phyloP scores from a whole-genome alignment of 352 stramenopile species.

The Phytophthora rubi region DNA sequence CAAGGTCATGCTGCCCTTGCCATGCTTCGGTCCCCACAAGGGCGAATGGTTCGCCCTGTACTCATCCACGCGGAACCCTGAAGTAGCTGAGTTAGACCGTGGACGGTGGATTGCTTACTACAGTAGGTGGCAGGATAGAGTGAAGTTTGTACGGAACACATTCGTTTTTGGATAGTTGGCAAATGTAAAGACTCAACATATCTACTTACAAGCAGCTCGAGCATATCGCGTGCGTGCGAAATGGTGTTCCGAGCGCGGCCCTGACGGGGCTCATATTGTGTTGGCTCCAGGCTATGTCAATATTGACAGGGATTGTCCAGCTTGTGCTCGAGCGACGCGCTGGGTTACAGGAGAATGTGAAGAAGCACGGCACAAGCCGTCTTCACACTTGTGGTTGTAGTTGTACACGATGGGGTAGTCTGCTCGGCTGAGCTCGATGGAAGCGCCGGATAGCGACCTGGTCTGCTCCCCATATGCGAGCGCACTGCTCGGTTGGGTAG shows the following conservation, averaged over 20 bases:
- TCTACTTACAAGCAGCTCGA: conserved; percentile 33
- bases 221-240: conserved; percentile 17
- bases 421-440: conserved; percentile 16
- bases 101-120: background rate
- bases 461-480: conserved; percentile 3
- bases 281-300: conserved; percentile 19
- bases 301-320: conserved; percentile 29
- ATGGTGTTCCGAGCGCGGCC: conserved; percentile 6
- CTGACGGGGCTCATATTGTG: conserved; percentile 18
- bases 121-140: background rate
- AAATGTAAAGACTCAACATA: conserved; percentile 28
- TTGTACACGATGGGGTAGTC: conserved; percentile 39
- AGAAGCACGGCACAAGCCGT: conserved; percentile 9
- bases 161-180: conserved; percentile 11
- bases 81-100: background rate
- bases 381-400: conserved; percentile 28
- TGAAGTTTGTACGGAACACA: conserved; percentile 1
- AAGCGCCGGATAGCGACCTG: conserved; percentile 7
- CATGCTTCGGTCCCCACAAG: conserved; percentile 54
- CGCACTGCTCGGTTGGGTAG: background rate
- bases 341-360: conserved; percentile 18
- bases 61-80: conserved; percentile 36
- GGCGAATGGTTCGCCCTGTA: conserved; percentile 63
- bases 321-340: conserved; percentile 10
- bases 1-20: conserved; percentile 40